phyloP scores from a whole-genome alignment of 306 rosid species.

The Clitoria ternatea region DNA sequence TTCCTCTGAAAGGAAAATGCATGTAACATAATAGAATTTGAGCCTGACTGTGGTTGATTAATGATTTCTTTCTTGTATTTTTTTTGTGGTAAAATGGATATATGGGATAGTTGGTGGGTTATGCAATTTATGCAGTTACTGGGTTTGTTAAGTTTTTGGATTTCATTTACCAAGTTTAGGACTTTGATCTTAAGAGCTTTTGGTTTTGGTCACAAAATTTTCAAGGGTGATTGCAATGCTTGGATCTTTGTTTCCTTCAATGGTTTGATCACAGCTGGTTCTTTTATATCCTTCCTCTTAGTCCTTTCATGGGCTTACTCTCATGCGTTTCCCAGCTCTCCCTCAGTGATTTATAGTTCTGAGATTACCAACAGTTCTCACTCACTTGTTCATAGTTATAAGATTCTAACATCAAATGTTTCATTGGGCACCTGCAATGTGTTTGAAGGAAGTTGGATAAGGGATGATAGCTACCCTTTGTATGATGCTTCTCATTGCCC shows the following conservation, averaged over 20 bases:
- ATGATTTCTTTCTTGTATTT: background rate
- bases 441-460: constrained; percentile 77
- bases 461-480: constrained; percentile 69
- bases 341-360: constrained; percentile 26
- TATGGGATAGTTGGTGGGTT: constrained; percentile 37
- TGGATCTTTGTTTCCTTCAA: constrained; percentile 48
- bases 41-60: background rate
- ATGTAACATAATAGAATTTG: background rate
- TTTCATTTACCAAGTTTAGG: constrained; percentile 39
- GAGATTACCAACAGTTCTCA: constrained; percentile 28
- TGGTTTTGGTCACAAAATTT: constrained; percentile 36
- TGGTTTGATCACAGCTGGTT: constrained; percentile 47
- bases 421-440: constrained; percentile 49
- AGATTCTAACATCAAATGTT: constrained; percentile 22
- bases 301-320: constrained; percentile 46
- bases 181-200: constrained; percentile 34
- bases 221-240: constrained; percentile 37
- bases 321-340: constrained; percentile 44
- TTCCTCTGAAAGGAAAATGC: constrained; percentile 2
- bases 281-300: constrained; percentile 44
- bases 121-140: constrained; percentile 40
- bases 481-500: constrained; percentile 76
- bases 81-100: constrained; percentile 23
- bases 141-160: constrained; percentile 41
- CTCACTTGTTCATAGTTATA: constrained; percentile 31